Conservation (phyloP, 257 asterid species). For the Solanum sejunctum region DNA sequence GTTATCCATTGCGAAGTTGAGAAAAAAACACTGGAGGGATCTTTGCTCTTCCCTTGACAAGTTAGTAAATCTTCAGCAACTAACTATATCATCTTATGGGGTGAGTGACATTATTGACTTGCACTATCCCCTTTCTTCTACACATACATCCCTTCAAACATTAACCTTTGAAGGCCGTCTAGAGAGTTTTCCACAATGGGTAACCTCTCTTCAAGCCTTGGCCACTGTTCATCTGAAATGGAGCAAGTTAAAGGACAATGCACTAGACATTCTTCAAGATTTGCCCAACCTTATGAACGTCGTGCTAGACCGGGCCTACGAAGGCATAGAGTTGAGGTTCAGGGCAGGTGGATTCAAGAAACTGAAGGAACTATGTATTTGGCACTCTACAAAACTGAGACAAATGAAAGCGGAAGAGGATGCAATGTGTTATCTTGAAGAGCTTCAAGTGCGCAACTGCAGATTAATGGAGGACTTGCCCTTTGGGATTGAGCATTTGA, state of each 20-base stretch:
- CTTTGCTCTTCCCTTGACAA: slow-evolving; percentile 16
- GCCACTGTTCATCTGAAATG: not conserved
- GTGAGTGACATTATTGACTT: slow-evolving; percentile 11
- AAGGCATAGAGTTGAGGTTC: slow-evolving; percentile 15
- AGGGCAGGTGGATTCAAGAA: slow-evolving; percentile 15
- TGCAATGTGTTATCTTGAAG: slow-evolving; percentile 17
- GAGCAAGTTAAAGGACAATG: slow-evolving; percentile 9
- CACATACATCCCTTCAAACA: slow-evolving; percentile 3
- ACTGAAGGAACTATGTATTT: slow-evolving; percentile 10
- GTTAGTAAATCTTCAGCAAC: slow-evolving; percentile 2
- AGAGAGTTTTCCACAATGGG: slow-evolving; percentile 16
- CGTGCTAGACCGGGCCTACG: slow-evolving; percentile 5
- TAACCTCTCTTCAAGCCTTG: slow-evolving; percentile 9
- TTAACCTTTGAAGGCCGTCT: slow-evolving; percentile 1
- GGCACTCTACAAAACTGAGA: not conserved
- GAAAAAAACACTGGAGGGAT: slow-evolving; percentile 8
- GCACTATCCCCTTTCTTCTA: not conserved
- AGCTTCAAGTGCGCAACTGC: not conserved
- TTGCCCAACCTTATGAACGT: slow-evolving; percentile 17
- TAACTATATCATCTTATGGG: not conserved
- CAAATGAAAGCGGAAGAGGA: slow-evolving; percentile 13
- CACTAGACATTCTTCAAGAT: slow-evolving; percentile 12
- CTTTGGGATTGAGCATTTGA: not conserved
- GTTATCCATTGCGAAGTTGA: slow-evolving; percentile 11
- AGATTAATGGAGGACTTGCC: not conserved